These are phyloP conservation scores for Allium sativum DNA, from an alignment of 106 monocot genomes.

Conservation along the genomic window DNA sequence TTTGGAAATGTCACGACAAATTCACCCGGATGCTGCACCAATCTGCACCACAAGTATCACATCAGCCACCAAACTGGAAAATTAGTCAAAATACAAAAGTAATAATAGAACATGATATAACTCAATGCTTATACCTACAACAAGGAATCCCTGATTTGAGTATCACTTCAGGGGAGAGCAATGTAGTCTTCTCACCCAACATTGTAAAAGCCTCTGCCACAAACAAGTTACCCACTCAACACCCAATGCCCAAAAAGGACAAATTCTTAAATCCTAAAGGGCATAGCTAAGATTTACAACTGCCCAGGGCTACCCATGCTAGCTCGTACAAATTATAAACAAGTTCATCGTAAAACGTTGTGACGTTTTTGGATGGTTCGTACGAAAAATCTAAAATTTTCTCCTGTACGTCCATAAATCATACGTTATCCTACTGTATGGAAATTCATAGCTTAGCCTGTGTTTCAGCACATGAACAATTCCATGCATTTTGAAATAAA, in stretches of 20 bases:
- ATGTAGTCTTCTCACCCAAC: constrained; percentile 94
- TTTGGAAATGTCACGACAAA: constrained; percentile 99
- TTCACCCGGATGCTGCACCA: constrained; percentile 95
- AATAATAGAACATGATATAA: neutral
- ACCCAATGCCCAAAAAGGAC: neutral
- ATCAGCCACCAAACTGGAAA: neutral
- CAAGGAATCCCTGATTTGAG: constrained; percentile 67
- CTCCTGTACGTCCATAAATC: no score
- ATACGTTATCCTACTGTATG: no score
- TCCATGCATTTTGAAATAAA: neutral
- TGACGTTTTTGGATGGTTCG: no score
- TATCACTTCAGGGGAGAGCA: constrained; percentile 83
- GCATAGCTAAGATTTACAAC: no score
- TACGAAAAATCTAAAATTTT: no score
- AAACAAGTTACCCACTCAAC: constrained; percentile 1
- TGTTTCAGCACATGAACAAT: no score
- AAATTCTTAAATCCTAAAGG: no score
- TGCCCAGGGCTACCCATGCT: no score
- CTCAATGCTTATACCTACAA: constrained; percentile 54
- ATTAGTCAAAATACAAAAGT: neutral
- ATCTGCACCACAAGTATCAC: constrained; percentile 38
- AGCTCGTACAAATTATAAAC: no score
- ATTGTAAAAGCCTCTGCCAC: constrained; percentile 59
- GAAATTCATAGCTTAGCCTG: no score
- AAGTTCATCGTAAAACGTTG: no score